Evolutionary conservation across 345 rosid genomes (phyloP).

Genomic region (Hibiscus mutabilis): DNA sequence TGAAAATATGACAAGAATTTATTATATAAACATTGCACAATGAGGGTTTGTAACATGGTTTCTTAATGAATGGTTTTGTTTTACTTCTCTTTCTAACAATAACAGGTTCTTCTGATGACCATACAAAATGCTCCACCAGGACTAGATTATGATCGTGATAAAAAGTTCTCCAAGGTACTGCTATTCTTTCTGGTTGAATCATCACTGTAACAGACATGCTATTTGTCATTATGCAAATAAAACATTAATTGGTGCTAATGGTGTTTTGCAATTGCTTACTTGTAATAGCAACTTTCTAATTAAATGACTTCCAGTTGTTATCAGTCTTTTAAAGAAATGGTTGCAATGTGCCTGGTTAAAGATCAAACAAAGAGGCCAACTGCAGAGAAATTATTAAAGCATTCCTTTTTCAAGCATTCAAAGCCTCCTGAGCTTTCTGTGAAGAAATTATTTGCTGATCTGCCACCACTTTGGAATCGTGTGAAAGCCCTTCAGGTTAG

Average conservation of each 20-base stretch:
- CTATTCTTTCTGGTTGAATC: conserved; percentile 60
- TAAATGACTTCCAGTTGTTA: conserved; percentile 82
- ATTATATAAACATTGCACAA: neutral
- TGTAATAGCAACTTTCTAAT: conserved; percentile 51
- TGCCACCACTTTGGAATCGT: conserved; percentile 91
- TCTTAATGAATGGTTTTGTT: neutral
- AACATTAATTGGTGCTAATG: conserved; percentile 5
- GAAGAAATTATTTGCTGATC: conserved; percentile 63
- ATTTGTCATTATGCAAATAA: neutral
- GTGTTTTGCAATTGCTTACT: neutral
- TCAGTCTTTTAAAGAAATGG: conserved; percentile 99
- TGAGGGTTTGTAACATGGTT: neutral
- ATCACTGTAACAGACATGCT: neutral
- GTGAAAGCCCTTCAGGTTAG: conserved; percentile 94
- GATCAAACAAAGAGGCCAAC: conserved; percentile 98
- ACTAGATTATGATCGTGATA: conserved; percentile 96
- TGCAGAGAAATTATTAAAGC: conserved; percentile 86
- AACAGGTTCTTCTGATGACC: conserved; percentile 94
- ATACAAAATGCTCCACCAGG: conserved; percentile 99
- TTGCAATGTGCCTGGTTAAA: conserved; percentile 99
- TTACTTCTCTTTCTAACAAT: neutral
- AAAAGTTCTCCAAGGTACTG: conserved; percentile 95
- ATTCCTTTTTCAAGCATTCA: conserved; percentile 81
- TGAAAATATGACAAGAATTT: neutral
- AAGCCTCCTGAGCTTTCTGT: conserved; percentile 88